Conservation (phyloP, 345 rosid genomes). For the Reutealis trisperma region DNA sequence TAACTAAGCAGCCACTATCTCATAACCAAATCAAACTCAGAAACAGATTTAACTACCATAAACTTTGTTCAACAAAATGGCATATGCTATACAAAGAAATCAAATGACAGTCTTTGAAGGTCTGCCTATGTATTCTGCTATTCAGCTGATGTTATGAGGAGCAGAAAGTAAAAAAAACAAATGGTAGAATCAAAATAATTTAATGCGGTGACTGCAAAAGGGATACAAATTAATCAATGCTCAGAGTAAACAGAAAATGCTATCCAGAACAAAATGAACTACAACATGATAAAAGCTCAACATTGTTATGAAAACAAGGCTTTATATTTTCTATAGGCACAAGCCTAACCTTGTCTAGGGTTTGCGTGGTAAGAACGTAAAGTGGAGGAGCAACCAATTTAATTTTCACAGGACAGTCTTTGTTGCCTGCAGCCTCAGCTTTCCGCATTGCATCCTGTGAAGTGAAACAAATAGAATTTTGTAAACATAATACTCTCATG, state of each 20-base stretch:
- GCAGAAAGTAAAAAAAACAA: background rate
- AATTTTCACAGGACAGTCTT: conserved; percentile 93
- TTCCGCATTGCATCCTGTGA: conserved; percentile 90
- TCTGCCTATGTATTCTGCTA: background rate
- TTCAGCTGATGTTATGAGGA: background rate
- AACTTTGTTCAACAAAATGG: no score
- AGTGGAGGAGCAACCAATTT: conserved; percentile 97
- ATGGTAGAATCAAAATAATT: background rate
- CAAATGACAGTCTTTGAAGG: background rate
- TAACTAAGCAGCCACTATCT: background rate
- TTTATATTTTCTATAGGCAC: background rate
- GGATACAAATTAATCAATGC: background rate
- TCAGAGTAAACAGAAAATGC: background rate
- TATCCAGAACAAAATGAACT: background rate
- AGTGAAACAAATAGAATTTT: conserved; percentile 16
- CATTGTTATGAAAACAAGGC: background rate
- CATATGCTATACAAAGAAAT: background rate
- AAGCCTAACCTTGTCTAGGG: conserved; percentile 84
- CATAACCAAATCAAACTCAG: background rate
- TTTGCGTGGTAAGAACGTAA: conserved; percentile 94
- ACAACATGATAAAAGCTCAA: background rate
- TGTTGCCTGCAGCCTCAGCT: conserved; percentile 93
- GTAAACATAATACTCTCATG: background rate
- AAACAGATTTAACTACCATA: background rate
- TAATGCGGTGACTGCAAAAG: background rate